A percentile compares a stretch with the other conserved stretches of the same genome.
phyloP scores from a whole-genome alignment of 352 stramenopile species.

The Phytophthora macrochlamydospora region DNA sequence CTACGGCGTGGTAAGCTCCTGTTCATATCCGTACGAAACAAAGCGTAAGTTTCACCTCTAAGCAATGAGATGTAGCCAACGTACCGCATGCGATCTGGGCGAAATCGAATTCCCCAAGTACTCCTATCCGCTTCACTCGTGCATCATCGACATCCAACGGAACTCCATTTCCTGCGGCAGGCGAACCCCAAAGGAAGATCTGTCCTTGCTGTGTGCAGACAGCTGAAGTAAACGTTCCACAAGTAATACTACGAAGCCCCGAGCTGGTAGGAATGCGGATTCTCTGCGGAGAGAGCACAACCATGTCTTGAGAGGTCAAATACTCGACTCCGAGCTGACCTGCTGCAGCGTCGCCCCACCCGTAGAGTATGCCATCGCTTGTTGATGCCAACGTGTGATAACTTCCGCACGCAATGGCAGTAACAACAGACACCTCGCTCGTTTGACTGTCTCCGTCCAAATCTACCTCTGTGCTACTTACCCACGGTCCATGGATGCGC shows the following conservation, averaged over 20 bases:
- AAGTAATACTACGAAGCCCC: constrained; percentile 52
- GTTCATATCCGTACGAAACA: constrained; percentile 6
- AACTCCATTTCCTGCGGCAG: constrained; percentile 70
- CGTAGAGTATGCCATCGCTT: constrained; percentile 58
- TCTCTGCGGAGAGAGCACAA: constrained; percentile 54
- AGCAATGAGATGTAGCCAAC: constrained; percentile 10
- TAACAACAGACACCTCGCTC: constrained; percentile 14
- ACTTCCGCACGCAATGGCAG: constrained; percentile 65
- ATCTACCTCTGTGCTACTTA: constrained; percentile 10
- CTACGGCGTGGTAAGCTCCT: constrained; percentile 75
- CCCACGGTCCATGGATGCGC: constrained; percentile 44
- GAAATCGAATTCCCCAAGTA: constrained; percentile 57
- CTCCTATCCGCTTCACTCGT: constrained; percentile 43
- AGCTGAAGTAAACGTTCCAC: constrained; percentile 69
- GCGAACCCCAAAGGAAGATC: constrained; percentile 79
- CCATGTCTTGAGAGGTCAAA: constrained; percentile 53
- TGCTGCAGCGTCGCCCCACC: constrained; percentile 78
- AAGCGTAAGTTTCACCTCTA: not conserved
- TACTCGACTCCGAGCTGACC: constrained; percentile 69
- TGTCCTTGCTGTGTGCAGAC: constrained; percentile 53
- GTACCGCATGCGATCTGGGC: constrained; percentile 66
- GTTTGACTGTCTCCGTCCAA: constrained; percentile 12
- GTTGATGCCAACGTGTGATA: constrained; percentile 78
- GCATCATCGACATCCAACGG: constrained; percentile 59
- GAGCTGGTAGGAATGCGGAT: constrained; percentile 36